Evolutionary conservation across 768 basidiomycete genomes (phyloP).

Genomic region (Amanita thiersii): DNA sequence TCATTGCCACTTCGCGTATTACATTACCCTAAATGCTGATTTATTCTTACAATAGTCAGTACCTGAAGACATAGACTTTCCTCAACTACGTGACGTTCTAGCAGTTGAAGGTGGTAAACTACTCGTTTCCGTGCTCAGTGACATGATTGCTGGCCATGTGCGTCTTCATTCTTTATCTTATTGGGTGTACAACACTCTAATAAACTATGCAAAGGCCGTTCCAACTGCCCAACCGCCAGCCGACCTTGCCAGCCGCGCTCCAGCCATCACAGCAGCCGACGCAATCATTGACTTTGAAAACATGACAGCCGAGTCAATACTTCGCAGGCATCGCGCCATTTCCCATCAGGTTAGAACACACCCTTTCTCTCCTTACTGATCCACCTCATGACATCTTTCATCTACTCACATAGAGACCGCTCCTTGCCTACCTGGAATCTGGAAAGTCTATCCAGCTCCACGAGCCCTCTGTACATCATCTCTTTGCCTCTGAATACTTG

Average conservation of each 20-base stretch:
- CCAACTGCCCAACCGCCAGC: conserved; percentile 37
- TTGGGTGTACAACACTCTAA: not conserved
- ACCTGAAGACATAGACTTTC: conserved; percentile 43
- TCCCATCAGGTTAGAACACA: conserved; percentile 51
- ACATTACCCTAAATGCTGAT: not conserved
- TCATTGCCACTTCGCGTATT: not conserved
- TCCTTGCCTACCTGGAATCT: conserved; percentile 23
- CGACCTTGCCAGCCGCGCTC: conserved; percentile 39
- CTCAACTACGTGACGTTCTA: conserved; percentile 45
- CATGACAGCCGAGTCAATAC: conserved; percentile 50
- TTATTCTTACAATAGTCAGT: conserved; percentile 34
- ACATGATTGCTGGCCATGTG: conserved; percentile 52
- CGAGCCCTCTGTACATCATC: conserved; percentile 17
- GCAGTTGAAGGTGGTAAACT: conserved; percentile 60
- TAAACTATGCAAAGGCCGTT: conserved; percentile 37
- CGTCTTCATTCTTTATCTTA: conserved; percentile 9
- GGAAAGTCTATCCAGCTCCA: conserved; percentile 35
- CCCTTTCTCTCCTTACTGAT: not conserved
- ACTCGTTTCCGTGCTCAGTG: conserved; percentile 61
- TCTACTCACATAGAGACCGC: conserved; percentile 25
- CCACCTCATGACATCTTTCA: conserved; percentile 2
- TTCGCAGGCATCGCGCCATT: conserved; percentile 52
- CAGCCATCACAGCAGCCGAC: conserved; percentile 46
- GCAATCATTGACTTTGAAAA: conserved; percentile 47
- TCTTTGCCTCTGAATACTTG: conserved; percentile 8